Conservation (phyloP, 345 rosid genomes). For the Corymbia maculata region DNA sequence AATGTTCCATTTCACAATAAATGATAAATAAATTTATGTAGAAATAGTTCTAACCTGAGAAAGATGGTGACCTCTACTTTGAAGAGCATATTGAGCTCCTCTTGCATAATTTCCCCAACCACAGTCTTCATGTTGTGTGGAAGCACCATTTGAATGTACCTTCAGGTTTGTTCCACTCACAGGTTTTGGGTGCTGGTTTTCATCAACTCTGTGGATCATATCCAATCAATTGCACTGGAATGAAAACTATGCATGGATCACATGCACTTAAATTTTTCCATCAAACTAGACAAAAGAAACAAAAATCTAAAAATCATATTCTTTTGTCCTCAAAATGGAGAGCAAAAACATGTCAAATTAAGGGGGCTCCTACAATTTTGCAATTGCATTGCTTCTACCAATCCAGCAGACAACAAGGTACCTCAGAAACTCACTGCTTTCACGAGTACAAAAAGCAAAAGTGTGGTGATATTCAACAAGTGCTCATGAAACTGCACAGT, state of each 20-base stretch:
- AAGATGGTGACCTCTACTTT: constrained; percentile 45
- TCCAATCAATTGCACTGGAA: background rate
- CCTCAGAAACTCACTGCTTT: background rate
- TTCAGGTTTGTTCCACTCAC: constrained; percentile 13
- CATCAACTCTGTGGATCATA: constrained; percentile 45
- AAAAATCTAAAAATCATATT: background rate
- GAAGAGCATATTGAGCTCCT: constrained; percentile 80
- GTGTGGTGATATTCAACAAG: background rate
- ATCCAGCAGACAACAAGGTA: background rate
- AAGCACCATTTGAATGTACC: constrained; percentile 15
- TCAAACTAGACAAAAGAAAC: background rate
- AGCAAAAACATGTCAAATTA: background rate
- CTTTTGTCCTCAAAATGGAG: background rate
- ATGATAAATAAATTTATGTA: background rate
- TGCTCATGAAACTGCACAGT: background rate
- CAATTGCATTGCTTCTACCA: background rate
- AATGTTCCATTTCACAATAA: background rate
- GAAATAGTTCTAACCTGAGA: constrained; percentile 37
- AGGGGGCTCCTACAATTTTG: background rate
- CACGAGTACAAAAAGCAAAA: background rate
- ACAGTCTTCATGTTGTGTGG: constrained; percentile 25
- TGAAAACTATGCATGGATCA: background rate
- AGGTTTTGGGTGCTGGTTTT: constrained; percentile 40
- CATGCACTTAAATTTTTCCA: background rate
- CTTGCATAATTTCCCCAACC: constrained; percentile 86